Conservation (phyloP, 768 basidiomycete species). For the Suillus sp. region DNA sequence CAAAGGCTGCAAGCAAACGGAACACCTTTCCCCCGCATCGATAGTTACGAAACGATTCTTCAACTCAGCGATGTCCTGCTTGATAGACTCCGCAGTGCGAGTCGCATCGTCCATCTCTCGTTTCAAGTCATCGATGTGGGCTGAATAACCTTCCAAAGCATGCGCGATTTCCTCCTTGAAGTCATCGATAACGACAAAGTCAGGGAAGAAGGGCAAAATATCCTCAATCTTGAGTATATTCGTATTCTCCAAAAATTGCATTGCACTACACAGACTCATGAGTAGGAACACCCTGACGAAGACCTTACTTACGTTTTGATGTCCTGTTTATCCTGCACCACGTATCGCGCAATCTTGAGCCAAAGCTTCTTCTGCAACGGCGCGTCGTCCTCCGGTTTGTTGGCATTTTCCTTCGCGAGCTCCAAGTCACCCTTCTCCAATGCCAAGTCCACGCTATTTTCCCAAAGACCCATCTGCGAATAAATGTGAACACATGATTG, state of each 20-base stretch:
- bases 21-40: slow-evolving; percentile 84
- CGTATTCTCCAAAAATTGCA: slow-evolving; percentile 94
- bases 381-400: slow-evolving; percentile 90
- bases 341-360: slow-evolving; percentile 98
- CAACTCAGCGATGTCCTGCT: slow-evolving; percentile 83
- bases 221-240: slow-evolving; percentile 97
- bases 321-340: slow-evolving; percentile 97
- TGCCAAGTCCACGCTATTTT: slow-evolving; percentile 94
- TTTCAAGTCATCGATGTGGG: slow-evolving; percentile 87
- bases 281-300: background rate
- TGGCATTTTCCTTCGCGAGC: slow-evolving; percentile 92
- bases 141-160: slow-evolving; percentile 91
- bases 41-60: slow-evolving; percentile 91
- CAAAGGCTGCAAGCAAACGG: slow-evolving; percentile 73
- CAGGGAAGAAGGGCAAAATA: slow-evolving; percentile 98
- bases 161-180: slow-evolving; percentile 99
- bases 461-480: slow-evolving; percentile 96
- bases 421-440: slow-evolving; percentile 94
- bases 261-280: slow-evolving; percentile 62
- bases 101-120: slow-evolving; percentile 97
- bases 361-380: slow-evolving; percentile 90
- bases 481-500: slow-evolving; percentile 97
- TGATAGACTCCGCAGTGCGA: slow-evolving; percentile 88
- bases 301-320: slow-evolving; percentile 83
- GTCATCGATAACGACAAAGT: slow-evolving; percentile 98